These are phyloP conservation scores for Trichosanthes cucumerina DNA, from an alignment of 306 rosid species.

Conservation along the genomic window DNA sequence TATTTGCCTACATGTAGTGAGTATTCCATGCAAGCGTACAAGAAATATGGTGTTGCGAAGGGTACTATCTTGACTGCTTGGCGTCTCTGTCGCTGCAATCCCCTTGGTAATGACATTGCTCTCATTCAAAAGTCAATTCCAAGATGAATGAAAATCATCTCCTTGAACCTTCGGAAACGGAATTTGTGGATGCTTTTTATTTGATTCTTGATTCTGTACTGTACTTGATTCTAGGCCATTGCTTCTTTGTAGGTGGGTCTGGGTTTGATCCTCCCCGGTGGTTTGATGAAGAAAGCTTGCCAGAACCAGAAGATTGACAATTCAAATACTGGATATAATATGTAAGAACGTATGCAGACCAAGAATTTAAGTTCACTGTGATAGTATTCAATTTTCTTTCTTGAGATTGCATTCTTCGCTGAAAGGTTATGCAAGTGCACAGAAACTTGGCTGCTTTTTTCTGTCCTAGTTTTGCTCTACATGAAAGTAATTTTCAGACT, in stretches of 20 bases:
- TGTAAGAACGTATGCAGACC: not conserved
- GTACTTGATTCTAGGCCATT: not conserved
- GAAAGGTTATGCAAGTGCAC: not conserved
- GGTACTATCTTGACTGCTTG: slow-evolving; percentile 70
- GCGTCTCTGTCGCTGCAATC: slow-evolving; percentile 91
- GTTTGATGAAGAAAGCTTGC: slow-evolving; percentile 45
- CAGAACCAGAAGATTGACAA: slow-evolving; percentile 39
- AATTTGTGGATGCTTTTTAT: not conserved
- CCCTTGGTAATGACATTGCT: slow-evolving; percentile 45
- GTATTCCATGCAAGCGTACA: slow-evolving; percentile 94
- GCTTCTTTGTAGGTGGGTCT: slow-evolving; percentile 44
- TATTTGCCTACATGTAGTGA: slow-evolving; percentile 81
- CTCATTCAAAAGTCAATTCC: not conserved
- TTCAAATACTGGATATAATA: not conserved
- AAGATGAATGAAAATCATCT: not conserved
- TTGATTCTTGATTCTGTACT: not conserved
- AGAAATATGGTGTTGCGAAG: slow-evolving; percentile 65
- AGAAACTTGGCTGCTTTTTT: not conserved
- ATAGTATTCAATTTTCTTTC: not conserved
- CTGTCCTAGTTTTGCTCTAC: not conserved
- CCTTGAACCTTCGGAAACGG: not conserved
- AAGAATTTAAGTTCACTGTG: not conserved
- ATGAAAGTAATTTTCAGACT: not conserved
- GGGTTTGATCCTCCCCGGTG: slow-evolving; percentile 93
- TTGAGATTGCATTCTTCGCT: not conserved